A percentile compares a stretch with the other conserved stretches of the same genome.
Evolutionary conservation across 345 rosid species (phyloP).

Genomic region (Excoecaria agallocha): DNA sequence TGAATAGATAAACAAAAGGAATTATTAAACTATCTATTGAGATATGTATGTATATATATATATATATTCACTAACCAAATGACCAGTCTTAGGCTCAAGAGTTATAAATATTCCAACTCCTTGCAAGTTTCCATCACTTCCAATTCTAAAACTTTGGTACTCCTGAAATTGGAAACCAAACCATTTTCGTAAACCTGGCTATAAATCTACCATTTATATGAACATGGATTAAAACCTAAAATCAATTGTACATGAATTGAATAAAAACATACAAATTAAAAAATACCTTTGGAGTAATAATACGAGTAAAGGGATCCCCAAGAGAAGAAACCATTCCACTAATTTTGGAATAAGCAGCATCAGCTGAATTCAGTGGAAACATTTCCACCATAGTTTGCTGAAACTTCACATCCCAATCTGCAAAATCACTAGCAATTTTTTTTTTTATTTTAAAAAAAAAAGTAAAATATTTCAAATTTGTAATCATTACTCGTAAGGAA

Average conservation of each 20-base stretch:
- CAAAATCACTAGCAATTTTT: constrained; percentile 1
- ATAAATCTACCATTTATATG: not conserved
- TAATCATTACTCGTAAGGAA: not conserved
- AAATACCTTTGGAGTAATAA: constrained; percentile 80
- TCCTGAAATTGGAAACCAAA: constrained; percentile 47
- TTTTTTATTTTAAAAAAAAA: not conserved
- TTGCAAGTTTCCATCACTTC: constrained; percentile 86
- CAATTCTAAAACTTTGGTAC: constrained; percentile 82
- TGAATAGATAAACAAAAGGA: not conserved
- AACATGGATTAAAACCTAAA: not conserved
- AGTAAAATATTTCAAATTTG: not conserved
- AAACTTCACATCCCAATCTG: constrained; percentile 88
- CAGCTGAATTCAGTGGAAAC: constrained; percentile 76
- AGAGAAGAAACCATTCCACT: constrained; percentile 86
- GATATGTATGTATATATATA: too few relatives aligned
- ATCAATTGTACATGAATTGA: not conserved
- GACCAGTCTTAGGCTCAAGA: constrained; percentile 73
- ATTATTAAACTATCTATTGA: not conserved
- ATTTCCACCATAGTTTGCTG: constrained; percentile 93
- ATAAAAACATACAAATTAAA: not conserved
- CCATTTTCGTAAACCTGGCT: not conserved
- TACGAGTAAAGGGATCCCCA: constrained; percentile 88
- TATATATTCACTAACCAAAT: constrained; percentile 55
- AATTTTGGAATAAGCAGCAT: constrained; percentile 71
- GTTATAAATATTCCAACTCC: constrained; percentile 83